Conservation (phyloP, 257 asterid species). For the Schizonepeta tenuifolia region DNA sequence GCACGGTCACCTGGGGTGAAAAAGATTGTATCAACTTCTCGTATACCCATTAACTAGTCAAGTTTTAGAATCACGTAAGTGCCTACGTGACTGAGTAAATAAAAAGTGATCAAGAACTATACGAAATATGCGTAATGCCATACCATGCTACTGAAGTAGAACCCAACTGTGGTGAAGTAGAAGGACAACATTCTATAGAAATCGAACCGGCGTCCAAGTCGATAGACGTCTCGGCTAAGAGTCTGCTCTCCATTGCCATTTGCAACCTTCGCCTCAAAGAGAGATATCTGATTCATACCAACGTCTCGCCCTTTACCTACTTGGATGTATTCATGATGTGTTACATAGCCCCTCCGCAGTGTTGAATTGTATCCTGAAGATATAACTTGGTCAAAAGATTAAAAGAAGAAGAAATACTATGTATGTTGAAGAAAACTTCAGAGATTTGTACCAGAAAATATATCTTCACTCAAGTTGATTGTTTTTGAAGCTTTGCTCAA, state of each 20-base stretch:
- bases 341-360: slow-evolving; percentile 32
- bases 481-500: slow-evolving; percentile 37
- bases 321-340: slow-evolving; percentile 40
- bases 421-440: not conserved
- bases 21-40: slow-evolving; percentile 4
- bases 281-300: slow-evolving; percentile 40
- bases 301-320: slow-evolving; percentile 38
- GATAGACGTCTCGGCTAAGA: slow-evolving; percentile 36
- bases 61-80: not conserved
- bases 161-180: slow-evolving; percentile 42
- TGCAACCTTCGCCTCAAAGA: slow-evolving; percentile 39
- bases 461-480: slow-evolving; percentile 39
- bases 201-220: slow-evolving; percentile 38
- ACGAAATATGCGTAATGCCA: not conserved
- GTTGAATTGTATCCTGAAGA: slow-evolving; percentile 36
- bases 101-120: not conserved
- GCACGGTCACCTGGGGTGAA: slow-evolving; percentile 31
- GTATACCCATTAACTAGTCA: not conserved
- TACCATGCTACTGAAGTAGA: slow-evolving; percentile 40
- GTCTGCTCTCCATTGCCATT: slow-evolving; percentile 40
- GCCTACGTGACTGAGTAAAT: not conserved
- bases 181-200: slow-evolving; percentile 38
- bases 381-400: not conserved
- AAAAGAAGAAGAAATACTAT: not conserved
- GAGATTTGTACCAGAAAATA: slow-evolving; percentile 33